These are phyloP conservation scores for Heliocybe sulcata DNA, from an alignment of 1,284 basidiomycete genomes.

Conservation along the genomic window DNA sequence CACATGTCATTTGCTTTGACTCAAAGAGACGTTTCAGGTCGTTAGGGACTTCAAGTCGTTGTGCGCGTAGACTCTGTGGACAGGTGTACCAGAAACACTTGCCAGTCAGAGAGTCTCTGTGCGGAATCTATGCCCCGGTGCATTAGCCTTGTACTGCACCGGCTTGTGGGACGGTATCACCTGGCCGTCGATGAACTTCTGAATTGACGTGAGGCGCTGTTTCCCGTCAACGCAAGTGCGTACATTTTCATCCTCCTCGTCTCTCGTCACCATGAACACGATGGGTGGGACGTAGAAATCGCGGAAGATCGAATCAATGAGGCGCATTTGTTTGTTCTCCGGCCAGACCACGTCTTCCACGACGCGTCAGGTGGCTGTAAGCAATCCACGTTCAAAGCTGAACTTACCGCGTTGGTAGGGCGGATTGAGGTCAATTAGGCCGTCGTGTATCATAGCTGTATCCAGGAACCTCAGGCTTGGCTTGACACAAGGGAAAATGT, in stretches of 20 bases:
- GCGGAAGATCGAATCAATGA: constrained; percentile 70
- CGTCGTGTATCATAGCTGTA: constrained; percentile 54
- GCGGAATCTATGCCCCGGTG: constrained; percentile 37
- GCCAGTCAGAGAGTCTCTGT: constrained; percentile 56
- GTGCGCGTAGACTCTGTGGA: background rate
- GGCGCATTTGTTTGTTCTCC: constrained; percentile 54
- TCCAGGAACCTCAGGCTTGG: background rate
- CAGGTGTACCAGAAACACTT: constrained; percentile 8
- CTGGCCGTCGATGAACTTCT: constrained; percentile 63
- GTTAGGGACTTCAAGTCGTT: constrained; percentile 2
- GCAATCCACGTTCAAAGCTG: background rate
- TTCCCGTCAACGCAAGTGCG: constrained; percentile 71
- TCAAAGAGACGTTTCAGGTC: constrained; percentile 2
- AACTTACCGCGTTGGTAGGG: constrained; percentile 59
- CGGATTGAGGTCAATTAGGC: constrained; percentile 59
- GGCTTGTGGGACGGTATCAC: no score
- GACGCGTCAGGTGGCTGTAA: background rate
- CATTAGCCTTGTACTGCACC: no score
- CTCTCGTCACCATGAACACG: constrained; percentile 49
- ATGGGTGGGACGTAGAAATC: constrained; percentile 70
- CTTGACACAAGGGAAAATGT: background rate
- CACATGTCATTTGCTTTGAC: constrained; percentile 2
- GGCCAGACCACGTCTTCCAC: constrained; percentile 65
- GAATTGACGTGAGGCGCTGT: constrained; percentile 67
- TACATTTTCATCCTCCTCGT: constrained; percentile 46